Evolutionary conservation across 139 green algal species (phyloP).

Genomic region (Chlamydomonas schloesseri): DNA sequence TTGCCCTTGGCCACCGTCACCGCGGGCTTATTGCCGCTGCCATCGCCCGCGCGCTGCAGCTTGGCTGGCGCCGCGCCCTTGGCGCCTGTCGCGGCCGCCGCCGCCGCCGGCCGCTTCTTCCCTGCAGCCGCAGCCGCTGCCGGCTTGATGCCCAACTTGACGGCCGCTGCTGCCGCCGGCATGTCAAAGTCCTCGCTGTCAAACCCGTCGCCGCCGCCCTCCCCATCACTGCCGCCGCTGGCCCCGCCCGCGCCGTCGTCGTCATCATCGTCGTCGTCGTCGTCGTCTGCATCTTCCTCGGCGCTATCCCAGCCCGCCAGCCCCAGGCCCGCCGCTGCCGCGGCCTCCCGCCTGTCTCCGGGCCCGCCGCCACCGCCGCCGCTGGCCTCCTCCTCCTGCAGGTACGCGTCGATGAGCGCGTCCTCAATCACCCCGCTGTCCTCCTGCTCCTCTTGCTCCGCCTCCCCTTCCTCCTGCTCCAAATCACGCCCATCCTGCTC

Average conservation of each 20-base stretch:
- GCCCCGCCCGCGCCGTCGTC: neutral
- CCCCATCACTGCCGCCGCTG: neutral
- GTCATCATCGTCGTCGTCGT: neutral
- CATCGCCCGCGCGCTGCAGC: no score
- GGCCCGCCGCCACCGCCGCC: no score
- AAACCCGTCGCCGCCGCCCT: neutral
- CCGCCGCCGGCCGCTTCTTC: neutral
- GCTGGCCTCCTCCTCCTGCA: neutral
- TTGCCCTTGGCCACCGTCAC: no score
- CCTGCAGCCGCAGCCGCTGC: neutral
- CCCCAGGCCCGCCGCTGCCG: neutral
- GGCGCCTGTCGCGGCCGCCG: neutral
- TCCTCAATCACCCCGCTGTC: conserved; percentile 39
- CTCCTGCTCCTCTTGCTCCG: conserved; percentile 17
- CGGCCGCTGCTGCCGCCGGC: neutral
- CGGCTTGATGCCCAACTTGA: neutral
- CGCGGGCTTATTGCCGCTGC: no score
- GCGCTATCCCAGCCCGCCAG: neutral
- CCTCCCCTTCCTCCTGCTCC: conserved; percentile 11
- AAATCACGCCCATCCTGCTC: neutral
- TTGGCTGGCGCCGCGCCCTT: no score
- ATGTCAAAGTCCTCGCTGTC: conserved; percentile 31
- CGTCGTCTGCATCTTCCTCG: neutral
- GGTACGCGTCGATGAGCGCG: neutral
- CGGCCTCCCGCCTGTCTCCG: neutral